A percentile compares a stretch with the other conserved stretches of the same genome.
These are phyloP conservation scores for Schoenoplectus tabernaemontani DNA, from an alignment of 202 grass and related monocot genomes.

Conservation along the genomic window DNA sequence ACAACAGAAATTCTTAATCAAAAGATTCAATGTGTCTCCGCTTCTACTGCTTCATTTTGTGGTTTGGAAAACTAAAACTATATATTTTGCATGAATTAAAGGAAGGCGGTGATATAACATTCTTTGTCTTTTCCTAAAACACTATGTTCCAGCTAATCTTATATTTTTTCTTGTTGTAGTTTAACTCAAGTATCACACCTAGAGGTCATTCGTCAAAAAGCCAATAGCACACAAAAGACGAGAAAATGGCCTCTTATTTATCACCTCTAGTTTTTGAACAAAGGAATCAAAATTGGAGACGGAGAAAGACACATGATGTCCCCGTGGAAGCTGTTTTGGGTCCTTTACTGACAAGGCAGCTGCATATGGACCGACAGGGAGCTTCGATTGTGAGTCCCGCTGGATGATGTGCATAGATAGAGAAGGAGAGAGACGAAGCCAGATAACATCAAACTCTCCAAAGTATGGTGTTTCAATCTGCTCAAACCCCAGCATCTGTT, in stretches of 20 bases:
- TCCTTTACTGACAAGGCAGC: slow-evolving; percentile 23
- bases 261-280: slow-evolving; percentile 40
- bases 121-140: neutral
- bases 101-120: neutral
- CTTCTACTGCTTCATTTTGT: neutral
- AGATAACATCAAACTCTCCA: slow-evolving; percentile 49
- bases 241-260: neutral
- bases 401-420: slow-evolving; percentile 77
- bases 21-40: neutral
- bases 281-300: slow-evolving; percentile 75
- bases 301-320: slow-evolving; percentile 70
- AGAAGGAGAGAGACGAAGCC: slow-evolving; percentile 61
- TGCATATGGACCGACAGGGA: slow-evolving; percentile 19
- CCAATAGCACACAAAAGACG: neutral
- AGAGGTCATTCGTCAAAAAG: neutral
- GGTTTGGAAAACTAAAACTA: neutral
- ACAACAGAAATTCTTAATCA: neutral
- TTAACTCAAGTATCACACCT: neutral
- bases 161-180: neutral
- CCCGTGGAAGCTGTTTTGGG: slow-evolving; percentile 43
- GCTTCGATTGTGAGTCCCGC: slow-evolving; percentile 38
- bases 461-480: slow-evolving; percentile 35
- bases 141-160: neutral
- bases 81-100: neutral
- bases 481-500: slow-evolving; percentile 65